Percentiles rank a stretch among this genome's conserved stretches.
Evolutionary conservation across 176 grass and related monocot species (phyloP).

Genomic region (Bonia amplexicaulis): DNA sequence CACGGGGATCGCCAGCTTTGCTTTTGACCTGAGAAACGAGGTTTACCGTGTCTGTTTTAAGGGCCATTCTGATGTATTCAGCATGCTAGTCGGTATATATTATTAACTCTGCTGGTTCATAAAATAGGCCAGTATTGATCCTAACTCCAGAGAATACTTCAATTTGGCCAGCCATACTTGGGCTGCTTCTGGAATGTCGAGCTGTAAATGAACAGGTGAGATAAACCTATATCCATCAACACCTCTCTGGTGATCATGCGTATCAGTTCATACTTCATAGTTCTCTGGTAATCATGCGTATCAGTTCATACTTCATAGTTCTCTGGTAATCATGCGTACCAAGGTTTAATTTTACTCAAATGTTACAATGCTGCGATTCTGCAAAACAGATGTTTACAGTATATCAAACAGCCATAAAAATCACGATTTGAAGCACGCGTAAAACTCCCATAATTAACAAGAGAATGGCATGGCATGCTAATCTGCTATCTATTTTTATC

Average conservation of each 20-base stretch:
- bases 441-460: not conserved
- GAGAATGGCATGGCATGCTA: not conserved
- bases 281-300: too few relatives aligned
- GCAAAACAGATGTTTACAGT: not conserved
- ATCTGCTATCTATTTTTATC: constrained; percentile 29
- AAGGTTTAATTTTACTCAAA: not conserved
- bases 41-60: not conserved
- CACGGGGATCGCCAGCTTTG: not conserved
- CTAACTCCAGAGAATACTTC: not conserved
- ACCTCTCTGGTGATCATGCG: not conserved
- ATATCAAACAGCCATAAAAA: not conserved
- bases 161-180: not conserved
- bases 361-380: not conserved
- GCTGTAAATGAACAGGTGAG: not conserved
- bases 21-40: not conserved
- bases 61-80: not conserved
- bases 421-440: not conserved
- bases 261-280: not conserved
- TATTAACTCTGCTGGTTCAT: not conserved
- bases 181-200: not conserved
- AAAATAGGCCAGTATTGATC: not conserved
- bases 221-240: not conserved
- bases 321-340: too few relatives aligned
- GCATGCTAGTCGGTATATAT: not conserved
- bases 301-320: too few relatives aligned